phyloP scores from a whole-genome alignment of 805 yeast genomes.

The Saturnispora zaruensis region DNA sequence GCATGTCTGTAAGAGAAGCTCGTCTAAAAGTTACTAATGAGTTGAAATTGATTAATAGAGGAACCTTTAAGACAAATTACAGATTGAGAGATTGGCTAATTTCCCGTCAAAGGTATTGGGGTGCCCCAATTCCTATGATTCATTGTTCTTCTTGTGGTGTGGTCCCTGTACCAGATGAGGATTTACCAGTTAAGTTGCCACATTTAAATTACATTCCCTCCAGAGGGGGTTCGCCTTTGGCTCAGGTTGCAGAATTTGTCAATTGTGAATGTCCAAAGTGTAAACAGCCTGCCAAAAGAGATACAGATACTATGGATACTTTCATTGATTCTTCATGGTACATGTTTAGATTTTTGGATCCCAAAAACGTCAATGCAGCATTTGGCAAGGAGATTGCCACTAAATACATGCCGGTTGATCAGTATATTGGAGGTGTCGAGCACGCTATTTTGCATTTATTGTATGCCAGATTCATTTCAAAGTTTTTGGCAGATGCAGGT shows the following conservation, averaged over 20 bases:
- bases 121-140: conserved; percentile 93
- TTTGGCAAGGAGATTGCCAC: conserved; percentile 46
- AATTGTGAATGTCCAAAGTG: conserved; percentile 78
- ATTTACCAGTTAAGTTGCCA: conserved; percentile 80
- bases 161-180: conserved; percentile 84
- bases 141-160: conserved; percentile 82
- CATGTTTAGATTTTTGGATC: conserved; percentile 73
- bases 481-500: conserved; percentile 61
- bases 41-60: conserved; percentile 33
- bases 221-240: conserved; percentile 61
- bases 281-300: conserved; percentile 63
- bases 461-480: conserved; percentile 78
- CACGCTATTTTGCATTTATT: conserved; percentile 91
- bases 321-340: conserved; percentile 99
- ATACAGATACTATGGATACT: conserved; percentile 98
- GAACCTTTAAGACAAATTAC: conserved; percentile 43
- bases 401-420: conserved; percentile 68
- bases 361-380: conserved; percentile 48
- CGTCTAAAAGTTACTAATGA: conserved; percentile 35
- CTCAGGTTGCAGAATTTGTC: conserved; percentile 57
- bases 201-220: conserved; percentile 34
- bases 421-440: conserved; percentile 92
- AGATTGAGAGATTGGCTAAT: conserved; percentile 89
- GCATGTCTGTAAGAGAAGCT: conserved; percentile 45
- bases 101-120: conserved; percentile 95